Conservation (phyloP, 2,329 filamentous ascomycete species). For the Botrytis aclada region DNA sequence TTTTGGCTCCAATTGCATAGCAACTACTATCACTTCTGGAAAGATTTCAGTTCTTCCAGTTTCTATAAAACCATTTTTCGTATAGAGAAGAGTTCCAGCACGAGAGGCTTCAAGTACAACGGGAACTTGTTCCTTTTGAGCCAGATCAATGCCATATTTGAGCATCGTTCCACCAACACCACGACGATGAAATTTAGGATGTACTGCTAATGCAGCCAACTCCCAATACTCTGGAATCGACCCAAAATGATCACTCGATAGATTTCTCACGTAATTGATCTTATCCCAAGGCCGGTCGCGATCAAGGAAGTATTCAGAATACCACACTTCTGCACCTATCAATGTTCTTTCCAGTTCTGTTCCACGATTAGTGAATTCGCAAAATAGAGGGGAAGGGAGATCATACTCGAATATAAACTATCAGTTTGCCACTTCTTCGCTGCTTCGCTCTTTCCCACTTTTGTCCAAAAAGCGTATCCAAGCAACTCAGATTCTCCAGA, state of each 20-base stretch:
- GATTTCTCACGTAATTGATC: not conserved
- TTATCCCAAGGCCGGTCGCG: slow-evolving; percentile 13
- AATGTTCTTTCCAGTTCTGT: slow-evolving; percentile 15
- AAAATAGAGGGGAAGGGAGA: not conserved
- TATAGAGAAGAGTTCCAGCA: slow-evolving; percentile 14
- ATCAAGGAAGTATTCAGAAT: slow-evolving; percentile 8
- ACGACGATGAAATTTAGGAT: slow-evolving; percentile 13
- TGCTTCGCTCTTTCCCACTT: slow-evolving; percentile 7
- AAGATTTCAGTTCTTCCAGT: slow-evolving; percentile 5
- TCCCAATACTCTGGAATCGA: slow-evolving; percentile 7
- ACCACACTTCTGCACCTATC: slow-evolving; percentile 7
- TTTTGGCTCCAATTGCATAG: slow-evolving; percentile 12
- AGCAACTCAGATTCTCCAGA: slow-evolving; percentile 10
- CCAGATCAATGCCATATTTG: slow-evolving; percentile 13
- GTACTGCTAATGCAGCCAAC: slow-evolving; percentile 1
- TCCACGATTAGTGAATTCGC: not conserved
- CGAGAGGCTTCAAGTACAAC: slow-evolving; percentile 12
- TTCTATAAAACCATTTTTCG: slow-evolving; percentile 8
- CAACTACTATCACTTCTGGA: not conserved
- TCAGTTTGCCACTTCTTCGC: slow-evolving; percentile 16
- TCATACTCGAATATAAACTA: slow-evolving; percentile 1
- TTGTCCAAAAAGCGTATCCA: slow-evolving; percentile 12
- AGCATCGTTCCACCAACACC: slow-evolving; percentile 14
- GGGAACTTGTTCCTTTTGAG: slow-evolving; percentile 13
- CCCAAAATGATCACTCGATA: slow-evolving; percentile 4